These are phyloP conservation scores for Takashimella koratensis DNA, from an alignment of 1,284 basidiomycete species.

Conservation along the genomic window DNA sequence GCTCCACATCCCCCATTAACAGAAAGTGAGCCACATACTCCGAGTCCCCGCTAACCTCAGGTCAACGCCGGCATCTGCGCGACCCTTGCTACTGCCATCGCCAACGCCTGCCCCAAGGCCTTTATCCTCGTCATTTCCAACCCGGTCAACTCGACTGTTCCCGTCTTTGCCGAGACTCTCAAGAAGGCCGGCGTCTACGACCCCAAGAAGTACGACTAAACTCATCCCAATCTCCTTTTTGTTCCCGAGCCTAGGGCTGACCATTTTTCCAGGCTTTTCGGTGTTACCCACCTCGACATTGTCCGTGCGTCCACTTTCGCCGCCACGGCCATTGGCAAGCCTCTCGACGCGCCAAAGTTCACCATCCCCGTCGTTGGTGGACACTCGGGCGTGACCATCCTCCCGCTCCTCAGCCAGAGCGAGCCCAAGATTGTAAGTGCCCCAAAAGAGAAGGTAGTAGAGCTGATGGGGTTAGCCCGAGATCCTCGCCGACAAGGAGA, in stretches of 20 bases:
- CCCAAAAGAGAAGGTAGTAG: background rate
- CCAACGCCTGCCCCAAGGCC: constrained; percentile 81
- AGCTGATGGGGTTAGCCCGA: constrained; percentile 14
- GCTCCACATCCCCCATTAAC: constrained; percentile 3
- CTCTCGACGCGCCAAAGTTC: constrained; percentile 60
- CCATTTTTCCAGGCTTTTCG: constrained; percentile 58
- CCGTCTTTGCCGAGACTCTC: constrained; percentile 90
- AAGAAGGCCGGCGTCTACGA: constrained; percentile 93
- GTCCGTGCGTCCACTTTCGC: constrained; percentile 94
- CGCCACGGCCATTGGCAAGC: constrained; percentile 64
- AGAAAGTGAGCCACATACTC: constrained; percentile 27
- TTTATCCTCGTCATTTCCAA: constrained; percentile 96
- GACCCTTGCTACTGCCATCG: constrained; percentile 85
- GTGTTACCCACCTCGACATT: constrained; percentile 96
- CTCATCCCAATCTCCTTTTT: too few relatives aligned
- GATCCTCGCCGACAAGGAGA: constrained; percentile 56
- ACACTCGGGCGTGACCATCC: constrained; percentile 93
- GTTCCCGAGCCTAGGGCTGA: too few relatives aligned
- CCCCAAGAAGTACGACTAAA: constrained; percentile 56
- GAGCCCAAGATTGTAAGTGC: constrained; percentile 44
- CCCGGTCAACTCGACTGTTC: constrained; percentile 78
- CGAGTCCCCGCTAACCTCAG: constrained; percentile 9
- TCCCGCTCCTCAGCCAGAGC: constrained; percentile 87
- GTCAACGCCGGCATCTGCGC: constrained; percentile 66
- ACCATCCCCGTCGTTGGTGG: constrained; percentile 88